A percentile compares a stretch with the other conserved stretches of the same genome.
phyloP scores from a whole-genome alignment of 495 filamentous ascomycete species.

The Penicillium cataractarum region DNA sequence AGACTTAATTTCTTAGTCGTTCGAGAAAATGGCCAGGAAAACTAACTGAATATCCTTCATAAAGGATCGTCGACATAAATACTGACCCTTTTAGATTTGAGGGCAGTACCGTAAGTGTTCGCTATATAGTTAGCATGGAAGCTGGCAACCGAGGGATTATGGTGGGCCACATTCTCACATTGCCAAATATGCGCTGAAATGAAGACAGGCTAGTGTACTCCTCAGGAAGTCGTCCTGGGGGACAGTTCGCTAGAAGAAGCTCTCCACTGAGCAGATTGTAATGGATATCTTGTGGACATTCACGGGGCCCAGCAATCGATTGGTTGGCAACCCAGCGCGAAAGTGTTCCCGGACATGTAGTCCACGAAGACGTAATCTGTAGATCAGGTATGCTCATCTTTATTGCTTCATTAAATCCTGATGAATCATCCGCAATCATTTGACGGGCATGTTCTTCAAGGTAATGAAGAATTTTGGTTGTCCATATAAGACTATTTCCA shows the following conservation, averaged over 20 bases:
- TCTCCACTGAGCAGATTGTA: slow-evolving; percentile 20
- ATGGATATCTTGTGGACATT: slow-evolving; percentile 7
- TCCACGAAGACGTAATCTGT: slow-evolving; percentile 11
- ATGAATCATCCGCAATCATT: slow-evolving; percentile 9
- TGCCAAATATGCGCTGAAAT: slow-evolving; percentile 45
- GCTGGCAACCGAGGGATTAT: background rate
- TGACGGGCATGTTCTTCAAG: slow-evolving; percentile 7
- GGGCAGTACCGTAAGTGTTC: slow-evolving; percentile 41
- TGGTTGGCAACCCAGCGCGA: slow-evolving; percentile 15
- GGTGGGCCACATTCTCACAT: slow-evolving; percentile 20
- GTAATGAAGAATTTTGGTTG: slow-evolving; percentile 9
- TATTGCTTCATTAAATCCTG: slow-evolving; percentile 20
- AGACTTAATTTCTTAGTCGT: background rate
- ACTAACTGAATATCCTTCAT: slow-evolving; percentile 28
- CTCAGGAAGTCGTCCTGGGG: slow-evolving; percentile 44
- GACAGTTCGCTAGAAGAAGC: slow-evolving; percentile 19
- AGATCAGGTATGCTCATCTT: slow-evolving; percentile 10
- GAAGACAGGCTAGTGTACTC: slow-evolving; percentile 46
- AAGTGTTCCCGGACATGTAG: background rate
- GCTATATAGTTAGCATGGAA: slow-evolving; percentile 10
- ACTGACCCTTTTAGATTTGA: slow-evolving; percentile 45
- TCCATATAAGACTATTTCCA: slow-evolving; percentile 6
- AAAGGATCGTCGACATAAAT: slow-evolving; percentile 39
- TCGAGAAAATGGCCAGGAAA: slow-evolving; percentile 3
- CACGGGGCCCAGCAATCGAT: background rate